phyloP scores from a whole-genome alignment of 75 land plant genomes.

The Pinus taeda region DNA sequence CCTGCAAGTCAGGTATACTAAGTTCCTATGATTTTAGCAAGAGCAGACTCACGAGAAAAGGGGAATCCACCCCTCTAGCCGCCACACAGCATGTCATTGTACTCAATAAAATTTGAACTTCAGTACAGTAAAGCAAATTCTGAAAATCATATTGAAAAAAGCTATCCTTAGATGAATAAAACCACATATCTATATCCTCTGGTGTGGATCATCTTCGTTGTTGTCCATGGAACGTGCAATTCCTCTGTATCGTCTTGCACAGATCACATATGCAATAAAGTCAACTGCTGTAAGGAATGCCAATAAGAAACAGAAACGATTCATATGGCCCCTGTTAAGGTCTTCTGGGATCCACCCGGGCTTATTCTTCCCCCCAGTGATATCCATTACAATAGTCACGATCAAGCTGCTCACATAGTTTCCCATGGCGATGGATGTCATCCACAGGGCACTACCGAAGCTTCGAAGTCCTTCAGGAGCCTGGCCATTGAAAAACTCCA shows the following conservation, averaged over 20 bases:
- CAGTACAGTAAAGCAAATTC: too few relatives aligned
- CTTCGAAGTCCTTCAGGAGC: slow-evolving; percentile 73
- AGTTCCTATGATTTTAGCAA: too few relatives aligned
- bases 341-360: slow-evolving; percentile 65
- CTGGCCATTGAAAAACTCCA: slow-evolving; percentile 84
- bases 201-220: too few relatives aligned
- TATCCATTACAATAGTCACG: slow-evolving; percentile 48
- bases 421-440: slow-evolving; percentile 68
- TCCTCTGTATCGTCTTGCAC: slow-evolving; percentile 62
- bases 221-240: neutral
- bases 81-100: too few relatives aligned
- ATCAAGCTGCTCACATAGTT: slow-evolving; percentile 59
- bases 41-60: too few relatives aligned
- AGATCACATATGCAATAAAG: slow-evolving; percentile 43
- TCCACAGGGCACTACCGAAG: slow-evolving; percentile 73
- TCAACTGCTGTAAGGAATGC: slow-evolving; percentile 49
- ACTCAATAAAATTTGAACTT: too few relatives aligned
- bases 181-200: too few relatives aligned
- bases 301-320: slow-evolving; percentile 71
- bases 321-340: slow-evolving; percentile 75
- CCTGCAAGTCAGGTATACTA: too few relatives aligned
- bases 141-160: too few relatives aligned
- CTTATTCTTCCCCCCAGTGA: slow-evolving; percentile 22
- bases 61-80: too few relatives aligned
- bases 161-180: too few relatives aligned